Percentiles rank a stretch among this genome's conserved stretches.
Evolutionary conservation across 768 basidiomycete species (phyloP).

Genomic region (Suillus cothurnatus): DNA sequence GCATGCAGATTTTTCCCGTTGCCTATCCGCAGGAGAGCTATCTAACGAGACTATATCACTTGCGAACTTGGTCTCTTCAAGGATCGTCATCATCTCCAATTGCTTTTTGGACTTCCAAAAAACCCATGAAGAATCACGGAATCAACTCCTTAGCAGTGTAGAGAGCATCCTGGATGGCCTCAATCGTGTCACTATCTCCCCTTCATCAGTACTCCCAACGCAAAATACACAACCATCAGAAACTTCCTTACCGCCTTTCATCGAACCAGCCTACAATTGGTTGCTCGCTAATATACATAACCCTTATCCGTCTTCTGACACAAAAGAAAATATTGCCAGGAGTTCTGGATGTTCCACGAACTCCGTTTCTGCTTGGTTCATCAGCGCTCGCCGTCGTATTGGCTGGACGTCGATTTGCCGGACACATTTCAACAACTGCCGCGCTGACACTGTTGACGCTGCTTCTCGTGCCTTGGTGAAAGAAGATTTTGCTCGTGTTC

Average conservation of each 20-base stretch:
- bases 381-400: conserved; percentile 48
- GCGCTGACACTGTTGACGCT: conserved; percentile 26
- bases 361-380: conserved; percentile 50
- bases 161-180: not conserved
- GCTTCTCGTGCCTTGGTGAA: conserved; percentile 29
- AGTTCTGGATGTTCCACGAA: conserved; percentile 25
- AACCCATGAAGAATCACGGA: not conserved
- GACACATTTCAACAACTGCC: conserved; percentile 24
- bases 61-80: not conserved
- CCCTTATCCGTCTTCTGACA: conserved; percentile 47
- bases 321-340: conserved; percentile 31
- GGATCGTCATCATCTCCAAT: fast-evolving
- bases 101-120: not conserved
- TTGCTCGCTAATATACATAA: conserved; percentile 48
- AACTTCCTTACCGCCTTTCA: conserved; percentile 1
- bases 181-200: not conserved
- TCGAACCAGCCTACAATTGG: conserved; percentile 40
- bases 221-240: not conserved
- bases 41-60: not conserved
- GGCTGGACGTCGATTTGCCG: conserved; percentile 52
- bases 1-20: not conserved
- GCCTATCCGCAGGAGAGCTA: not conserved
- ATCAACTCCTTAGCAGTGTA: fast-evolving
- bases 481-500: conserved; percentile 10
- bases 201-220: not conserved